A percentile compares a stretch with the other conserved stretches of the same genome.
phyloP scores from a whole-genome alignment of 2,329 filamentous ascomycete genomes.

The Apiospora sp. region DNA sequence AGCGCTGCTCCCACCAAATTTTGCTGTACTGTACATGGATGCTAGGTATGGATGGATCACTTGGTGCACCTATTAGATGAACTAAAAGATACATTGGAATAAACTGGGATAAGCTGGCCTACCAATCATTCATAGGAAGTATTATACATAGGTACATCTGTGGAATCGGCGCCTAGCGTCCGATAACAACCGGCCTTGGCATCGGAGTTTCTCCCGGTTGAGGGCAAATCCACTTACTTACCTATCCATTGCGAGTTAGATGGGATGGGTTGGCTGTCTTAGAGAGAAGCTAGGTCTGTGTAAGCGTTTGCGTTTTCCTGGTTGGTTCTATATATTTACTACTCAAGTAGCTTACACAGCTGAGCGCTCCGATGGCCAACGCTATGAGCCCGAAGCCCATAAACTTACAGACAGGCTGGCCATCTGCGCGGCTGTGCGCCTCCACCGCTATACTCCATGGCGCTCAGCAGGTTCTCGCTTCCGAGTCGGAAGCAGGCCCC shows the following conservation, averaged over 20 bases:
- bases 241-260: neutral
- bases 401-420: slow-evolving; percentile 43
- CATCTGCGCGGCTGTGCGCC: slow-evolving; percentile 58
- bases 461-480: slow-evolving; percentile 57
- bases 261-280: neutral
- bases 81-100: no score
- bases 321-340: neutral
- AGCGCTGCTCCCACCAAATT: no score
- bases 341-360: neutral
- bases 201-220: neutral
- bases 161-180: neutral
- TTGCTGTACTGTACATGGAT: no score
- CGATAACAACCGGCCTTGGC: slow-evolving; percentile 7
- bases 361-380: neutral
- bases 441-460: slow-evolving; percentile 59
- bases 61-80: no score
- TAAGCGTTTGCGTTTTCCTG: no score
- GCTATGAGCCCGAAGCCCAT: slow-evolving; percentile 29
- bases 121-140: no score
- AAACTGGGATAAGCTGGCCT: no score
- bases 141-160: no score
- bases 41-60: no score
- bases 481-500: slow-evolving; percentile 54
- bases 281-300: neutral
- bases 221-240: neutral